phyloP scores from a whole-genome alignment of 2,329 filamentous ascomycete species.

The Ilyonectria destructans region DNA sequence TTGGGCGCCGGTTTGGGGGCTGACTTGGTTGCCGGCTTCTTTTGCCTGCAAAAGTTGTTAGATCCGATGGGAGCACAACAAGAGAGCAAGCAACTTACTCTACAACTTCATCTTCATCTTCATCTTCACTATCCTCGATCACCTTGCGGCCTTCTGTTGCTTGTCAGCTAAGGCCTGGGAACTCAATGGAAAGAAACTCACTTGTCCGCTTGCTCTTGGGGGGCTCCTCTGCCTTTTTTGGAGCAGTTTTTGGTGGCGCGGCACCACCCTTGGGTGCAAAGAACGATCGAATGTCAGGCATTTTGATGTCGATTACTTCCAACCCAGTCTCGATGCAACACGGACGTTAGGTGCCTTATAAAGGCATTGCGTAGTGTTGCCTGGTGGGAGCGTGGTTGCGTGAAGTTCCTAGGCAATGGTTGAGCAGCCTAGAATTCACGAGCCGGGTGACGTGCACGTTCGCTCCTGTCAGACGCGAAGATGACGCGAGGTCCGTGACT shows the following conservation, averaged over 20 bases:
- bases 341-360: conserved; percentile 39
- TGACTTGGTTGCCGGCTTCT: conserved; percentile 72
- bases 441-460: conserved; percentile 54
- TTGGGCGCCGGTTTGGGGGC: conserved; percentile 64
- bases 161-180: conserved; percentile 36
- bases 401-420: conserved; percentile 42
- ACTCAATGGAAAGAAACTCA: conserved; percentile 51
- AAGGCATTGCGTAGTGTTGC: conserved; percentile 44
- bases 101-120: conserved; percentile 74
- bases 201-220: conserved; percentile 64
- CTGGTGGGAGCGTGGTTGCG: conserved; percentile 37
- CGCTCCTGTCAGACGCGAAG: conserved; percentile 58
- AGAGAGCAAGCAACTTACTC: conserved; percentile 60
- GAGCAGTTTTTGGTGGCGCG: conserved; percentile 64
- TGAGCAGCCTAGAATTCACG: conserved; percentile 50
- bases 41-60: conserved; percentile 53
- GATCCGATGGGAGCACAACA: conserved; percentile 17
- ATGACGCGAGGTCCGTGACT: conserved; percentile 63
- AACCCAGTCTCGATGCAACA: conserved; percentile 21
- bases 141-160: conserved; percentile 75
- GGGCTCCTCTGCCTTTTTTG: conserved; percentile 64
- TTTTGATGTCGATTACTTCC: conserved; percentile 55
- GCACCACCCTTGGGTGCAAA: conserved; percentile 84
- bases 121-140: conserved; percentile 86
- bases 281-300: conserved; percentile 95